Evolutionary conservation across 805 yeast species (phyloP).

Genomic region (Maudiozyma bulderi): DNA sequence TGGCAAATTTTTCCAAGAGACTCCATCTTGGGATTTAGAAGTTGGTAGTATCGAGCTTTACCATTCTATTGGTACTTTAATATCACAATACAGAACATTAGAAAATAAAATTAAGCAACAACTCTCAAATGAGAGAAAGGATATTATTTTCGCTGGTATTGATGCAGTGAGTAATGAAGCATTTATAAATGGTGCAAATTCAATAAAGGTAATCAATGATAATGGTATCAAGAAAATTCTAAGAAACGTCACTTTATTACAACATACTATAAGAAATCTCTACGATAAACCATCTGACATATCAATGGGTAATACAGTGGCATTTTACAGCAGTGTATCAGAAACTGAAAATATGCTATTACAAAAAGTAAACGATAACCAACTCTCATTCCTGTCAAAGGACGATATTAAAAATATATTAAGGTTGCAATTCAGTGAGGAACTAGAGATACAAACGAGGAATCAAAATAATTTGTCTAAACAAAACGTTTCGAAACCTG

Average conservation of each 20-base stretch:
- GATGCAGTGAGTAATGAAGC: conserved; percentile 15
- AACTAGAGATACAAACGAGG: conserved; percentile 15
- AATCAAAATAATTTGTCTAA: conserved; percentile 10
- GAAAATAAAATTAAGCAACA: conserved; percentile 22
- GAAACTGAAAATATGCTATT: conserved; percentile 16
- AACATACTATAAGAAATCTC: conserved; percentile 22
- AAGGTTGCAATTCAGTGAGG: conserved; percentile 26
- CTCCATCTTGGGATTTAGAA: conserved; percentile 23
- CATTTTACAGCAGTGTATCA: conserved; percentile 18
- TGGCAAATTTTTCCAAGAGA: conserved; percentile 19
- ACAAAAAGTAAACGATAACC: conserved; percentile 11
- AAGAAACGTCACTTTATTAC: conserved; percentile 25
- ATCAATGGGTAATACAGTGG: conserved; percentile 16
- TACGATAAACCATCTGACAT: conserved; percentile 15
- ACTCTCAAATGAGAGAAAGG: conserved; percentile 12
- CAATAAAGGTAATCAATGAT: conserved; percentile 19
- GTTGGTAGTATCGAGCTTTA: conserved; percentile 25
- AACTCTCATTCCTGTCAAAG: conserved; percentile 10
- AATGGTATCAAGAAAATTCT: conserved; percentile 25
- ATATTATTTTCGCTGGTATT: conserved; percentile 20
- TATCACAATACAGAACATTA: conserved; percentile 19
- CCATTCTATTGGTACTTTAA: conserved; percentile 19
- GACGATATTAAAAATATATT: conserved; percentile 22
- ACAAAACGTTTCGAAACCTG: conserved; percentile 16
- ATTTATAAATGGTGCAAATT: conserved; percentile 19